Evolutionary conservation across 2,329 filamentous ascomycete genomes (phyloP).

Genomic region (Sarocladium strictum): DNA sequence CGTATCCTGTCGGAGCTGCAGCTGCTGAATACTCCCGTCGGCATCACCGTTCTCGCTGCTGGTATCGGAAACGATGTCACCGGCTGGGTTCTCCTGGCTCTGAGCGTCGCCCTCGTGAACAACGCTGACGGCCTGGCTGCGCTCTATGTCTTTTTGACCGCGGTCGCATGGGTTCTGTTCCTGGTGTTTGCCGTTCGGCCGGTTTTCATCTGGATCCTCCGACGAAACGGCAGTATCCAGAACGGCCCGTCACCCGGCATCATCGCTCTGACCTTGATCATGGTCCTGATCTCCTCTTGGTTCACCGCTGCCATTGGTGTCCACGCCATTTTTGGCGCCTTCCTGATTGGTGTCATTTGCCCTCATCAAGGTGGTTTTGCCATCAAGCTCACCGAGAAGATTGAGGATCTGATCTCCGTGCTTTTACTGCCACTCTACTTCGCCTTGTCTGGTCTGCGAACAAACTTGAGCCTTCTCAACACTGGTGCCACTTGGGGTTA

Average conservation of each 20-base stretch:
- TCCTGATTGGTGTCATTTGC: conserved; percentile 81
- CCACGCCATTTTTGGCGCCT: conserved; percentile 90
- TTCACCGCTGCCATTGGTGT: conserved; percentile 87
- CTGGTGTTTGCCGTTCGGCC: conserved; percentile 69
- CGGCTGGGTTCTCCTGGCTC: conserved; percentile 79
- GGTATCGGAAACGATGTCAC: conserved; percentile 82
- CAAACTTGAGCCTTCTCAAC: conserved; percentile 78
- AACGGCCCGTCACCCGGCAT: conserved; percentile 85
- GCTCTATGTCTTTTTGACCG: conserved; percentile 75
- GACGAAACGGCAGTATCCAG: conserved; percentile 69
- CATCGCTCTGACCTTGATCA: conserved; percentile 73
- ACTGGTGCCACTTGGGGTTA: conserved; percentile 83
- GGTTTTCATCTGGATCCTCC: conserved; percentile 66
- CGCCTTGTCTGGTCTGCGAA: conserved; percentile 82
- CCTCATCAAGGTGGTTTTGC: conserved; percentile 86
- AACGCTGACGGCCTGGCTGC: conserved; percentile 76
- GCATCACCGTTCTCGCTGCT: conserved; percentile 81
- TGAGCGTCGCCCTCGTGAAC: conserved; percentile 91
- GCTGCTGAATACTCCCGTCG: conserved; percentile 74
- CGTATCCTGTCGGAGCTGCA: conserved; percentile 90
- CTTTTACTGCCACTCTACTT: conserved; percentile 90
- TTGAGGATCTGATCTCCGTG: conserved; percentile 81
- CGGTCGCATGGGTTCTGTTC: conserved; percentile 69
- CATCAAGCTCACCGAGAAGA: conserved; percentile 87
- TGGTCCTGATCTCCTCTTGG: conserved; percentile 74